Conservation (phyloP, 352 stramenopile species). For the Phytophthora citricola region DNA sequence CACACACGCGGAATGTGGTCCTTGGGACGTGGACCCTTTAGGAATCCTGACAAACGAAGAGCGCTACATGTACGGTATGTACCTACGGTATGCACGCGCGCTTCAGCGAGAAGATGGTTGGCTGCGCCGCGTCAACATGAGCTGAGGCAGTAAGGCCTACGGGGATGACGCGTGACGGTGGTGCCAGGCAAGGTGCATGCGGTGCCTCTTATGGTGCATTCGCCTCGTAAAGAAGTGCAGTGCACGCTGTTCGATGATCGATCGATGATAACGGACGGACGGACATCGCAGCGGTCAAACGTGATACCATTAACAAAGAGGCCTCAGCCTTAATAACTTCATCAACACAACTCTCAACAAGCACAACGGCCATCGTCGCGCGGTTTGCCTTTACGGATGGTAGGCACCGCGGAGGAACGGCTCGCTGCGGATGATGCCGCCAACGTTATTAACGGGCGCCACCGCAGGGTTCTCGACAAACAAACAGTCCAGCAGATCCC, state of each 20-base stretch:
- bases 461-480: constrained; percentile 40
- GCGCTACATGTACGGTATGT: neutral
- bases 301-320: constrained; percentile 27
- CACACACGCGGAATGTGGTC: constrained; percentile 5
- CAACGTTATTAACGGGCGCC: constrained; percentile 25
- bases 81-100: constrained; percentile 5
- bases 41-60: constrained; percentile 16
- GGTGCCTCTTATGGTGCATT: neutral
- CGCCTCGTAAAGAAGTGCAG: constrained; percentile 24
- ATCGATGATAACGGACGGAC: constrained; percentile 17
- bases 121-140: constrained; percentile 18
- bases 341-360: constrained; percentile 31
- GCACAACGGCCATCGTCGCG: neutral
- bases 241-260: constrained; percentile 6
- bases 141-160: constrained; percentile 12
- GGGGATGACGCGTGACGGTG: constrained; percentile 9
- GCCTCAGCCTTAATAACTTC: constrained; percentile 34
- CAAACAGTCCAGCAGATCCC: constrained; percentile 47
- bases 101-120: constrained; percentile 2
- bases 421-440: constrained; percentile 39
- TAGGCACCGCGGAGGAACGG: constrained; percentile 38
- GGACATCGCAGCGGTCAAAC: constrained; percentile 8
- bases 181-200: constrained; percentile 1
- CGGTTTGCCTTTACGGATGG: constrained; percentile 23
- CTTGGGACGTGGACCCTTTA: constrained; percentile 10